Evolutionary conservation across 306 rosid genomes (phyloP), one percentile per base, ranked within the genome.

Genomic region (Luffa aegyptiaca): DNA sequence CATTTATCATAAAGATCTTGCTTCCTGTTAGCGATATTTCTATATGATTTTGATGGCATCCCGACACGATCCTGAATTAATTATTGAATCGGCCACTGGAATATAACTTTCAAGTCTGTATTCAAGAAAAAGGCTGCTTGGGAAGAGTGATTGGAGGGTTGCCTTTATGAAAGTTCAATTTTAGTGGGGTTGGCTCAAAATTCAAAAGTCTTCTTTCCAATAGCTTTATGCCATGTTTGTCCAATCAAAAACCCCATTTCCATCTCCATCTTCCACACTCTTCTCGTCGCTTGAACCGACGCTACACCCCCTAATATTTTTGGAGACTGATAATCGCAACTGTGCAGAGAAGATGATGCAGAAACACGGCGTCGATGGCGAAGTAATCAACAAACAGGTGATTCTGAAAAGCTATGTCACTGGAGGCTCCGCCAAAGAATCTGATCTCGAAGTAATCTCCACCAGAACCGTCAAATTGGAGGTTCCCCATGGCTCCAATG

Each of bases 321-420:
- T 13, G 11, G 64, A 58, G 36, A 20, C 64, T 20, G 37, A 21
- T 3, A 59, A 6, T 59, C 7, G 61, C 31, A 18, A 7, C 12
- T 9, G 37, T 59, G 14, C 37, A 59, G 42, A 62, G 42, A 62
- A 33, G 37, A 64, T 26, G 10, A 41, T 11, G 76, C 53, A 44
- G 56, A 70, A 31, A 37, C 37, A 1, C 10, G 11, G n/a, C n/a
- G 57, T 14, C 13, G 62, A 4, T 4, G 33, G 16, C 10, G 55
- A 76, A 53, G 78, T 83, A 70, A 83, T 52, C 68, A 87, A 87
- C 87, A 87, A 84, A 35, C 88, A 89, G 59, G 81, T 89, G 58
- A 68, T 84, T 16, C 80, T 86, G 41, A 52, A 57, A 21, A 73
- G 77, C 36, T 35, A 77, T 82, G 79, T 89, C 41, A 36, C 82